These are phyloP conservation scores for Salix koriyanagi DNA, from an alignment of 345 rosid genomes.

Conservation along the genomic window DNA sequence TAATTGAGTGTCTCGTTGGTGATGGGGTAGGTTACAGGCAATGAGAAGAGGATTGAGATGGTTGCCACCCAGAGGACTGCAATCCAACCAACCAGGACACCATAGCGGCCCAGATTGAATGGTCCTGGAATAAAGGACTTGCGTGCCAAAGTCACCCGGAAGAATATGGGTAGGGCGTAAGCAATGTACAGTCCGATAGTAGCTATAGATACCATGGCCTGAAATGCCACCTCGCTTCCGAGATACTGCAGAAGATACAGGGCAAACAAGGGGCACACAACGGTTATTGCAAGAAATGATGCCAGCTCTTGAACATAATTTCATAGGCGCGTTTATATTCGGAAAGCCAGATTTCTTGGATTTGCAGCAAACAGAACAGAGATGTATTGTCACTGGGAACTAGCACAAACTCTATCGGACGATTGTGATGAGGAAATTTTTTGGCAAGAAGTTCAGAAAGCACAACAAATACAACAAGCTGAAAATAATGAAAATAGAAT, in stretches of 20 bases:
- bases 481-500: slow-evolving; percentile 5
- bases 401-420: not conserved
- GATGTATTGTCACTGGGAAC: not conserved
- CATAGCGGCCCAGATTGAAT: slow-evolving; percentile 69
- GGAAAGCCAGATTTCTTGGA: not conserved
- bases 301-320: too few relatives aligned
- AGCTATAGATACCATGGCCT: slow-evolving; percentile 97
- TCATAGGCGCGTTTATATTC: too few relatives aligned
- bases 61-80: slow-evolving; percentile 88
- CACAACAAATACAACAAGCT: not conserved
- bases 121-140: slow-evolving; percentile 73
- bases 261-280: not conserved
- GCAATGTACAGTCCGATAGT: slow-evolving; percentile 94
- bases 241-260: slow-evolving; percentile 56
- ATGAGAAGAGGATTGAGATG: slow-evolving; percentile 82
- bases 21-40: slow-evolving; percentile 87
- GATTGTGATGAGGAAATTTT: not conserved
- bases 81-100: slow-evolving; percentile 68
- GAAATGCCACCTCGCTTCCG: slow-evolving; percentile 83
- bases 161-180: slow-evolving; percentile 77
- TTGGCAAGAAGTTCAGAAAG: not conserved
- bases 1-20: slow-evolving; percentile 79
- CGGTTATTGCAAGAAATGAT: not conserved
- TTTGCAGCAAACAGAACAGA: not conserved
- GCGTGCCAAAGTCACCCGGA: slow-evolving; percentile 77